phyloP scores from a whole-genome alignment of 2,329 filamentous ascomycete genomes.

The Teratosphaeria viscida region DNA sequence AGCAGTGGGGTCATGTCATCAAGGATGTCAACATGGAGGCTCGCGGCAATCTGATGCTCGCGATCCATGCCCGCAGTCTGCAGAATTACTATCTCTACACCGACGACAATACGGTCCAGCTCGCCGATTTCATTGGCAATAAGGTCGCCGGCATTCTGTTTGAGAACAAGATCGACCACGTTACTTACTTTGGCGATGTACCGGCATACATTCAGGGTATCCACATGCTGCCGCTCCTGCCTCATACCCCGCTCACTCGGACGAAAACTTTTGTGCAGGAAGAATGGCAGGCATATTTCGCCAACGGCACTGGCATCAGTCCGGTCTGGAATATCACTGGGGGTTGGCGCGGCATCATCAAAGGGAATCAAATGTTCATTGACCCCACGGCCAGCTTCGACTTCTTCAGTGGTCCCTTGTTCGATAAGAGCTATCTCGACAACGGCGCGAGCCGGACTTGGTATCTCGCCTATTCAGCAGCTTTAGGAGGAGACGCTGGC shows the following conservation, averaged over 20 bases:
- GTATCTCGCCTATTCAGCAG: conserved; percentile 72
- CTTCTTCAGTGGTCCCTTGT: conserved; percentile 60
- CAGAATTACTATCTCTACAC: conserved; percentile 75
- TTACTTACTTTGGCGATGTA: conserved; percentile 67
- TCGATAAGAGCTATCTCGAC: conserved; percentile 62
- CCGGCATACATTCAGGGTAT: conserved; percentile 48
- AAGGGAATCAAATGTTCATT: conserved; percentile 69
- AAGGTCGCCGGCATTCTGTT: conserved; percentile 59
- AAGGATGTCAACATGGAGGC: conserved; percentile 73
- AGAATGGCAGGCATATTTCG: conserved; percentile 77
- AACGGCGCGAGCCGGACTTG: conserved; percentile 75
- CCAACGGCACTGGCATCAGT: conserved; percentile 40
- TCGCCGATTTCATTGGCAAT: conserved; percentile 68
- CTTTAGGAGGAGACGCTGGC: conserved; percentile 37
- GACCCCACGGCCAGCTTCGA: conserved; percentile 59
- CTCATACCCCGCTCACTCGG: conserved; percentile 58
- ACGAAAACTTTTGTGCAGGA: conserved; percentile 60
- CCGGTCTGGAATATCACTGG: conserved; percentile 30
- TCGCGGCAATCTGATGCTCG: conserved; percentile 70
- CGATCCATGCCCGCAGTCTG: conserved; percentile 63
- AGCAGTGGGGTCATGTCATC: conserved; percentile 81
- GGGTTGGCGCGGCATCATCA: conserved; percentile 79
- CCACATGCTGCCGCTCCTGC: conserved; percentile 70
- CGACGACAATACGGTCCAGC: conserved; percentile 59
- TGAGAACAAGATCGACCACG: conserved; percentile 91